A percentile compares a stretch with the other conserved stretches of the same genome.
These are phyloP conservation scores for Odontarrhena argentea DNA, from an alignment of 345 rosid species.

Conservation along the genomic window DNA sequence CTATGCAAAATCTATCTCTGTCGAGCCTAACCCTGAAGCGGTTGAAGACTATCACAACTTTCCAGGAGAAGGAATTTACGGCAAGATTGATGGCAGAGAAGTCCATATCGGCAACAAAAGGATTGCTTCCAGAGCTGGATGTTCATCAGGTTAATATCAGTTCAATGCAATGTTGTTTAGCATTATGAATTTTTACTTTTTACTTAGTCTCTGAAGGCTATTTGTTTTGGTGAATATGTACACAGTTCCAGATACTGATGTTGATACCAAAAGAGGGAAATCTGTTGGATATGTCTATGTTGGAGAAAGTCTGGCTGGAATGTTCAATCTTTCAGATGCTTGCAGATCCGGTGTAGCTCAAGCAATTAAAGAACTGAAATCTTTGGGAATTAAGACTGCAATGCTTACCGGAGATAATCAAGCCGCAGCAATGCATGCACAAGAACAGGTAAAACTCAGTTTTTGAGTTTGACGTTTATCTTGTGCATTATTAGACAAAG, in stretches of 20 bases:
- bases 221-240: conserved; percentile 18
- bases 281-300: conserved; percentile 65
- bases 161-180: not conserved
- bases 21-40: conserved; percentile 72
- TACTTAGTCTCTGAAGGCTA: conserved; percentile 2
- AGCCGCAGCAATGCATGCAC: conserved; percentile 67
- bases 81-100: conserved; percentile 66
- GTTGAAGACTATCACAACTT: conserved; percentile 68
- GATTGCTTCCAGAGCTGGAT: conserved; percentile 65
- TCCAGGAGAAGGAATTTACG: conserved; percentile 89
- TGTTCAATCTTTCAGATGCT: conserved; percentile 72
- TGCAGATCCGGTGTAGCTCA: conserved; percentile 75
- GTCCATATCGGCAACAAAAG: conserved; percentile 75
- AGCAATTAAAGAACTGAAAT: conserved; percentile 63
- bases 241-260: conserved; percentile 50
- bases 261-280: conserved; percentile 49
- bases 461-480: conserved; percentile 12
- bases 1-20: conserved; percentile 55
- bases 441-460: conserved; percentile 61
- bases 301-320: conserved; percentile 49
- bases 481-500: not conserved
- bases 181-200: not conserved
- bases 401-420: conserved; percentile 91
- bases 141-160: conserved; percentile 52
- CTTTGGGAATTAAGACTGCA: conserved; percentile 55